Evolutionary conservation across 257 asterid genomes (phyloP).

Genomic region (Cordia subcordata): DNA sequence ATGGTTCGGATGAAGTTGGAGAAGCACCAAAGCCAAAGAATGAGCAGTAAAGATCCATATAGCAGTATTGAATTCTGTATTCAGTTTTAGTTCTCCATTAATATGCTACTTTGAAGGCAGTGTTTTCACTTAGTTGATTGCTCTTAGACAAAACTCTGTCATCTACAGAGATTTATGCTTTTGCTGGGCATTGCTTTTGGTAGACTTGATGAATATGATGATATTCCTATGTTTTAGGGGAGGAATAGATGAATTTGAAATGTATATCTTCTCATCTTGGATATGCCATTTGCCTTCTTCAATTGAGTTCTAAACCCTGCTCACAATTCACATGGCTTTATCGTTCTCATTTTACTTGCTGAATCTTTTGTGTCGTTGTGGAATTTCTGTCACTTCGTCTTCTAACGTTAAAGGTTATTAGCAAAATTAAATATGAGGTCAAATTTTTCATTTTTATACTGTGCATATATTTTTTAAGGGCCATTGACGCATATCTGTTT

Average conservation of each 20-base stretch:
- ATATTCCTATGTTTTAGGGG: background rate
- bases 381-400: background rate
- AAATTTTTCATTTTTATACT: too few relatives aligned
- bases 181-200: constrained; percentile 1
- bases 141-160: background rate
- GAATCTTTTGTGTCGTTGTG: background rate
- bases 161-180: constrained; percentile 6
- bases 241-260: background rate
- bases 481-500: too few relatives aligned
- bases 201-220: background rate
- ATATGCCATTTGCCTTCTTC: too few relatives aligned
- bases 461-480: too few relatives aligned
- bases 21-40: constrained; percentile 82
- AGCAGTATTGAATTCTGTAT: constrained; percentile 25
- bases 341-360: background rate
- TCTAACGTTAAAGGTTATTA: background rate
- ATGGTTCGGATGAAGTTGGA: constrained; percentile 71
- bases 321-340: too few relatives aligned
- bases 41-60: constrained; percentile 40
- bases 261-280: too few relatives aligned
- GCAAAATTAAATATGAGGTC: too few relatives aligned
- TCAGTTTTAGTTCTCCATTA: constrained; percentile 11
- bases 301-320: too few relatives aligned
- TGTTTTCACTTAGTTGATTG: constrained; percentile 7
- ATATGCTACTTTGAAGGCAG: constrained; percentile 3